A percentile compares a stretch with the other conserved stretches of the same genome.
phyloP scores from a whole-genome alignment of 371 early-diverging fungal species.

The Smittium culicis region DNA sequence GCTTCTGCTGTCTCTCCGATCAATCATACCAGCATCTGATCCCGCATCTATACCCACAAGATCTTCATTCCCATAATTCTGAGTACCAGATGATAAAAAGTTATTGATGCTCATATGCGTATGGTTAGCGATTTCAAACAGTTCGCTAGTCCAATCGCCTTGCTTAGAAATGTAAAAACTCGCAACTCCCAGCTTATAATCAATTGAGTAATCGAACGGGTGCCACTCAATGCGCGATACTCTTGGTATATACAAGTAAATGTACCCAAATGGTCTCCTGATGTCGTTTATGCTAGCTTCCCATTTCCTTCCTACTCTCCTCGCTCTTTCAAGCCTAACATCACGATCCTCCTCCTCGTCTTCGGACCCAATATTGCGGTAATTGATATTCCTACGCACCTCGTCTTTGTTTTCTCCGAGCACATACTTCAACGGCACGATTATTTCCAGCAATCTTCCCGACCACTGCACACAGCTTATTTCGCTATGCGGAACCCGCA shows the following conservation, averaged over 20 bases:
- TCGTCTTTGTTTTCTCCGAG: too few relatives aligned
- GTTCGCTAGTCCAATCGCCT: neutral
- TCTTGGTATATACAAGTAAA: neutral
- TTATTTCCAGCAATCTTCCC: neutral
- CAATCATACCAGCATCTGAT: neutral
- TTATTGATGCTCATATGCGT: neutral
- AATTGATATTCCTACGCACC: too few relatives aligned
- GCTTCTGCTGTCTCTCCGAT: neutral
- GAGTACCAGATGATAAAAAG: neutral
- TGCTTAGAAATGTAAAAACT: neutral
- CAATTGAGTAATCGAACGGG: neutral
- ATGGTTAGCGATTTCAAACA: neutral
- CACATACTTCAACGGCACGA: neutral
- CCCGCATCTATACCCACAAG: neutral
- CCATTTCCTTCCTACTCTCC: too few relatives aligned
- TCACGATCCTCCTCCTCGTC: too few relatives aligned
- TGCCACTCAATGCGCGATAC: neutral
- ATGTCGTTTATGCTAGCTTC: too few relatives aligned
- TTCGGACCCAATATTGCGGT: too few relatives aligned
- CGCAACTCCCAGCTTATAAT: neutral
- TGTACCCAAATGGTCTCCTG: neutral
- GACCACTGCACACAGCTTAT: neutral
- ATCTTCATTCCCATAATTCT: neutral
- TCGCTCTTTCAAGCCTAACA: too few relatives aligned
- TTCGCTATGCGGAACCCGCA: neutral